These are phyloP conservation scores for Collybiopsis confluens DNA, from an alignment of 768 basidiomycete species.

Conservation along the genomic window DNA sequence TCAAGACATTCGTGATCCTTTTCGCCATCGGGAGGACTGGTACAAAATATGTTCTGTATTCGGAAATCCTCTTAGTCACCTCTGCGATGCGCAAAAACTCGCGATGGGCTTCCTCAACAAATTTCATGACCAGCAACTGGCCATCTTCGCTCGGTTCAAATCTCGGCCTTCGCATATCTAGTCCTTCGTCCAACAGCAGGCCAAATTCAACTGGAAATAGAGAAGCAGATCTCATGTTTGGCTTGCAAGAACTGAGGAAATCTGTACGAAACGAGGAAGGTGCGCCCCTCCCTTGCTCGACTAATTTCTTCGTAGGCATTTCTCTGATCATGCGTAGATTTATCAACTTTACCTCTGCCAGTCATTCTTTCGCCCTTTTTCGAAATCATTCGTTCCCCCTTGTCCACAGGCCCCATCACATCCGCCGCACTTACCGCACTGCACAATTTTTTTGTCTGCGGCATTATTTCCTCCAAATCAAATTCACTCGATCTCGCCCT, in stretches of 20 bases:
- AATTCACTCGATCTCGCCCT: constrained; percentile 61
- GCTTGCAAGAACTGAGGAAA: constrained; percentile 84
- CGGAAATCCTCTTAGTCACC: constrained; percentile 89
- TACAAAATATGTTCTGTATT: constrained; percentile 82
- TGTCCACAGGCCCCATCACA: constrained; percentile 96
- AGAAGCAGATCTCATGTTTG: constrained; percentile 85
- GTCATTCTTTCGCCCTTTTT: constrained; percentile 84
- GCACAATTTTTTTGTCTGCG: constrained; percentile 82
- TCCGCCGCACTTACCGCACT: constrained; percentile 88
- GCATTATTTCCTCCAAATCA: constrained; percentile 59
- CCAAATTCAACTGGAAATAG: constrained; percentile 48
- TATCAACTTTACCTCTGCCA: constrained; percentile 52
- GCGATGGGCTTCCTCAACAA: constrained; percentile 81
- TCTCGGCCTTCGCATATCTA: constrained; percentile 66
- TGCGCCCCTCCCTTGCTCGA: constrained; percentile 23
- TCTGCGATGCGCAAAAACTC: constrained; percentile 97
- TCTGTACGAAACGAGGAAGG: constrained; percentile 66
- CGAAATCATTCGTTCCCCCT: constrained; percentile 85
- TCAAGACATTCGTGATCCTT: no score
- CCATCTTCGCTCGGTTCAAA: constrained; percentile 71
- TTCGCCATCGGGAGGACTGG: no score
- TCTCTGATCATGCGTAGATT: constrained; percentile 40
- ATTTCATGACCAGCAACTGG: constrained; percentile 49
- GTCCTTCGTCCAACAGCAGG: constrained; percentile 37
- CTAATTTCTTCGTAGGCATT: constrained; percentile 1